These are phyloP conservation scores for Tolypocladium album DNA, from an alignment of 2,329 filamentous ascomycete species.

Conservation along the genomic window DNA sequence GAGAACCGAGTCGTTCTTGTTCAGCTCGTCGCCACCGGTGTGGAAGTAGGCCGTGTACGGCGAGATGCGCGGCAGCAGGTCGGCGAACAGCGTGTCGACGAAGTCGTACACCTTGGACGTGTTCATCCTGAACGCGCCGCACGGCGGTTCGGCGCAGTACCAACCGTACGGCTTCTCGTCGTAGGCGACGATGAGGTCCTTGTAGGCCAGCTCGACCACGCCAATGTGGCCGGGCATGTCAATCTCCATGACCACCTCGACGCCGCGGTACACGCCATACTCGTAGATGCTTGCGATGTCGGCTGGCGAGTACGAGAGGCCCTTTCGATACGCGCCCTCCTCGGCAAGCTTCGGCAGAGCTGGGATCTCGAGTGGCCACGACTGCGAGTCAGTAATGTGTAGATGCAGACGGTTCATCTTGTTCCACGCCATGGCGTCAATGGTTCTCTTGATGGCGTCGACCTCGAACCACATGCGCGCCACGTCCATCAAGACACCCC, in stretches of 20 bases:
- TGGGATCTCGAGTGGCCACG: slow-evolving; percentile 76
- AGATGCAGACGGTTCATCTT: slow-evolving; percentile 78
- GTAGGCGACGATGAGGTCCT: slow-evolving; percentile 44
- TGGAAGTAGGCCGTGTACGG: slow-evolving; percentile 71
- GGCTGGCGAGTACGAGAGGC: slow-evolving; percentile 54
- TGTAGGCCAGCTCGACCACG: slow-evolving; percentile 39
- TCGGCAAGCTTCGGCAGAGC: slow-evolving; percentile 56
- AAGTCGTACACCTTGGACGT: slow-evolving; percentile 59
- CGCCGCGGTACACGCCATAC: slow-evolving; percentile 53
- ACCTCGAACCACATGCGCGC: slow-evolving; percentile 62
- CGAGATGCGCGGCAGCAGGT: slow-evolving; percentile 60
- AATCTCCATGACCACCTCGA: slow-evolving; percentile 51
- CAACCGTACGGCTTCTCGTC: slow-evolving; percentile 43
- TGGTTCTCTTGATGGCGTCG: slow-evolving; percentile 58
- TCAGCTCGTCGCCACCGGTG: slow-evolving; percentile 81
- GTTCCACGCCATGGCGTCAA: slow-evolving; percentile 67
- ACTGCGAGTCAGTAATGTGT: slow-evolving; percentile 74
- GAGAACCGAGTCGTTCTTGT: slow-evolving; percentile 52
- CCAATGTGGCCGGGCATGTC: slow-evolving; percentile 52
- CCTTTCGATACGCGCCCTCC: slow-evolving; percentile 62
- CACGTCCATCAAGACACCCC: slow-evolving; percentile 72
- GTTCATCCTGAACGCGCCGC: slow-evolving; percentile 68
- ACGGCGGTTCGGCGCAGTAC: slow-evolving; percentile 54
- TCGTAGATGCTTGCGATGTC: slow-evolving; percentile 58
- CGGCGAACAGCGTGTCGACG: slow-evolving; percentile 60